These are phyloP conservation scores for Barbarea vulgaris DNA, from an alignment of 345 rosid species.

Conservation along the genomic window DNA sequence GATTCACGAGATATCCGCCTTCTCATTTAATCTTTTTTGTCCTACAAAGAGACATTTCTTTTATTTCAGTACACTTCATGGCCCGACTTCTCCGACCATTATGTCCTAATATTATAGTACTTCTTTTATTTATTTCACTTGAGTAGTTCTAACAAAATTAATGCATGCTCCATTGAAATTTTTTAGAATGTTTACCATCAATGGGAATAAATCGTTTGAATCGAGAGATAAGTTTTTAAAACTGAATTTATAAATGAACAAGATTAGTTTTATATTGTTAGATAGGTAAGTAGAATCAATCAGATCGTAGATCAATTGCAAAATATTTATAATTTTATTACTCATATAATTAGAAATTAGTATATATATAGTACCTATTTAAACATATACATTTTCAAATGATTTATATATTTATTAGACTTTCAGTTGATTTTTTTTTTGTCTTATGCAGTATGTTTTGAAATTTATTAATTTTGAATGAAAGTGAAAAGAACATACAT, in stretches of 20 bases:
- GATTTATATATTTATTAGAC: too few species aligned
- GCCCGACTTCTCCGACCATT: conserved; percentile 41
- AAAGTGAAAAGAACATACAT: background rate
- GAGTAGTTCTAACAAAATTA: conserved; percentile 1
- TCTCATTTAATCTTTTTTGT: conserved; percentile 32
- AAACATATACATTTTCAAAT: too few species aligned
- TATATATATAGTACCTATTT: too few species aligned
- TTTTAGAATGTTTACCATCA: conserved; percentile 14
- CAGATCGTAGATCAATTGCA: background rate
- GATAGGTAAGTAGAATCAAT: background rate
- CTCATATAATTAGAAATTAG: too few species aligned
- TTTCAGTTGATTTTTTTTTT: background rate
- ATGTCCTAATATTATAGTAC: conserved; percentile 2
- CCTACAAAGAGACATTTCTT: conserved; percentile 37
- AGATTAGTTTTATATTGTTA: background rate
- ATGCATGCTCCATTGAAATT: background rate
- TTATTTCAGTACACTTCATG: conserved; percentile 31
- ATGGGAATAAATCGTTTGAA: background rate
- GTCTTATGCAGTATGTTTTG: background rate
- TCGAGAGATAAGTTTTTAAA: background rate
- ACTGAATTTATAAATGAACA: background rate
- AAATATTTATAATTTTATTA: background rate
- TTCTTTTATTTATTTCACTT: background rate
- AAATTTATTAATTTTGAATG: background rate
- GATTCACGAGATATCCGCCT: conserved; percentile 42